These are phyloP conservation scores for Ogataea nakhonphanomensis DNA, from an alignment of 805 yeast genomes.

Conservation along the genomic window DNA sequence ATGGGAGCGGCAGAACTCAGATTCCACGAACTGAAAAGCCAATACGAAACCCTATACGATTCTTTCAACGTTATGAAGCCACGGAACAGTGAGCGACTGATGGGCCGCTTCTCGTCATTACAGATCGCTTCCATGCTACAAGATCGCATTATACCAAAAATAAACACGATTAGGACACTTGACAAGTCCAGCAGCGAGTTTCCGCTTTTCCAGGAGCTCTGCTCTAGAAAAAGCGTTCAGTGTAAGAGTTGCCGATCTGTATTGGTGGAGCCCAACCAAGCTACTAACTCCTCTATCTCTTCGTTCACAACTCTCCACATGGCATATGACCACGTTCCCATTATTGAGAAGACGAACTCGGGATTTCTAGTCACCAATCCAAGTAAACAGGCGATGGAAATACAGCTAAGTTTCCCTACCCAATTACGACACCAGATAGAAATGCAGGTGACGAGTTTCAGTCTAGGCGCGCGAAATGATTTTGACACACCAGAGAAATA, in stretches of 20 bases:
- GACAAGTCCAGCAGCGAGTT: background rate
- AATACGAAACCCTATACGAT: constrained; percentile 20
- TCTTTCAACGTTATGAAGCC: constrained; percentile 11
- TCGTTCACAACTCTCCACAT: constrained; percentile 8
- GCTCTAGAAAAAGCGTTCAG: constrained; percentile 12
- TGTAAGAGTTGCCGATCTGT: constrained; percentile 24
- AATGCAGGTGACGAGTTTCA: background rate
- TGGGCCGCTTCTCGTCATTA: constrained; percentile 17
- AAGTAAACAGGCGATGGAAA: constrained; percentile 1
- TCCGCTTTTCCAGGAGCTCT: constrained; percentile 22
- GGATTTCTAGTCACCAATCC: constrained; percentile 1
- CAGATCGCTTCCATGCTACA: constrained; percentile 22
- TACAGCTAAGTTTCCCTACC: constrained; percentile 3
- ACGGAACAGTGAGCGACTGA: constrained; percentile 12
- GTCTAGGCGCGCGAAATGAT: constrained; percentile 1
- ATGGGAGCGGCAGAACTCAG: constrained; percentile 7
- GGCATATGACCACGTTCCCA: constrained; percentile 26
- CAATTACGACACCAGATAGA: background rate
- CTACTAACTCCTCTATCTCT: constrained; percentile 18
- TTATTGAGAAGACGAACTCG: constrained; percentile 7
- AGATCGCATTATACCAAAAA: constrained; percentile 6
- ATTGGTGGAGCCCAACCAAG: constrained; percentile 19
- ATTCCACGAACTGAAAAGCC: constrained; percentile 14
- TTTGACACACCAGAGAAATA: constrained; percentile 3
- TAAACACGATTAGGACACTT: background rate